These are phyloP conservation scores for Monotropa hypopitys DNA, from an alignment of 179 eudicot genomes.

Conservation along the genomic window DNA sequence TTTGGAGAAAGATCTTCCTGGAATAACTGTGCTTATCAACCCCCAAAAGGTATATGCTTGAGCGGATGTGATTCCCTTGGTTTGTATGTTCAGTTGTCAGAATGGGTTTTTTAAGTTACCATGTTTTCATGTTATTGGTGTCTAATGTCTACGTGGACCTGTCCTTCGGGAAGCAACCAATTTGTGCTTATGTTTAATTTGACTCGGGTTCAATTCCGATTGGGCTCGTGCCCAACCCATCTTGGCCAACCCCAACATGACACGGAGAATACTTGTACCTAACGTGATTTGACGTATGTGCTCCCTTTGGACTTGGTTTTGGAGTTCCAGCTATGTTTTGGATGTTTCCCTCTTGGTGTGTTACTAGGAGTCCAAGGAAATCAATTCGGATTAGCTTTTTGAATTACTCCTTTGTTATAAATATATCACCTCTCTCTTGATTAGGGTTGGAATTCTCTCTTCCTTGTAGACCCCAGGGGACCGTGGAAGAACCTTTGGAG, in stretches of 20 bases:
- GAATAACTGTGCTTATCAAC: conserved; percentile 42
- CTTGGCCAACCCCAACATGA: background rate
- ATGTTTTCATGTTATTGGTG: background rate
- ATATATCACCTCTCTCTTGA: background rate
- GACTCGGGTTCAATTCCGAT: background rate
- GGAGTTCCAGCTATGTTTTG: too few species aligned
- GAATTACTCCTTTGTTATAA: background rate
- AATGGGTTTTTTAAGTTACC: background rate
- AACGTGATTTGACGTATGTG: background rate
- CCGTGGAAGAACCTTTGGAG: background rate
- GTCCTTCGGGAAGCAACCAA: background rate
- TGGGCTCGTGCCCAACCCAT: background rate
- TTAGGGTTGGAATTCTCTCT: background rate
- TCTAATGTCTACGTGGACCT: background rate
- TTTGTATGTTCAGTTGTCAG: background rate
- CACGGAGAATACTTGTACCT: background rate
- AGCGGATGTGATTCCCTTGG: background rate
- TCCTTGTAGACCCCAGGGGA: too few species aligned
- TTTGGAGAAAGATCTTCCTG: conserved; percentile 31
- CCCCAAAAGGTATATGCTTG: conserved; percentile 42
- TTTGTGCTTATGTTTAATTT: background rate
- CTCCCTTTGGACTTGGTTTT: background rate
- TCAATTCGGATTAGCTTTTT: background rate
- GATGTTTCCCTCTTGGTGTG: background rate
- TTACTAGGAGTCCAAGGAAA: background rate